Evolutionary conservation across 805 yeast genomes (phyloP).

Genomic region (Yarrowia sp.): DNA sequence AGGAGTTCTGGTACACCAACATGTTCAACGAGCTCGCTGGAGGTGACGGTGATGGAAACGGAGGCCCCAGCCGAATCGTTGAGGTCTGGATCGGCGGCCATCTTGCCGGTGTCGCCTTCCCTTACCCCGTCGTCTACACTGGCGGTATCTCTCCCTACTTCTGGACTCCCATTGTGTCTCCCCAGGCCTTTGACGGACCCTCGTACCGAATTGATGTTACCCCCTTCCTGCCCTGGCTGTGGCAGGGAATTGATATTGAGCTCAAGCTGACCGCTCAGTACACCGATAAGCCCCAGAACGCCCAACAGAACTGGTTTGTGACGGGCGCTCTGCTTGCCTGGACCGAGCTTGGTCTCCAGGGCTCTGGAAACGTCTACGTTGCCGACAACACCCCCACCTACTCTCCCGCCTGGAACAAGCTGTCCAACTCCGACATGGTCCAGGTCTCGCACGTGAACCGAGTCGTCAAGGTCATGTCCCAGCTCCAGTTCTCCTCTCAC

Average conservation of each 20-base stretch:
- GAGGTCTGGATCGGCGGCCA: slow-evolving; percentile 59
- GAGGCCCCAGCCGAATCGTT: slow-evolving; percentile 69
- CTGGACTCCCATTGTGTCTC: slow-evolving; percentile 79
- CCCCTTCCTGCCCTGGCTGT: slow-evolving; percentile 64
- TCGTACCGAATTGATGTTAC: slow-evolving; percentile 70
- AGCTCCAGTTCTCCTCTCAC: not conserved
- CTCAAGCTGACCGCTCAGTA: slow-evolving; percentile 44
- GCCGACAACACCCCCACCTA: not conserved
- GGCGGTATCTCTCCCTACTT: slow-evolving; percentile 79
- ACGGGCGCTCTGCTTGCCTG: slow-evolving; percentile 38
- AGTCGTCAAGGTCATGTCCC: not conserved
- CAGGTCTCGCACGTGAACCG: slow-evolving; percentile 17
- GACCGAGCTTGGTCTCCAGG: slow-evolving; percentile 34
- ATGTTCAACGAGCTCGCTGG: slow-evolving; percentile 30
- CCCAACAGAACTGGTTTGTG: slow-evolving; percentile 37
- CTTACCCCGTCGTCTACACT: slow-evolving; percentile 72
- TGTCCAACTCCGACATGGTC: slow-evolving; percentile 3
- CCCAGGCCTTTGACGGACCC: slow-evolving; percentile 69
- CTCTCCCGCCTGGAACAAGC: not conserved
- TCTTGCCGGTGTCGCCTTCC: slow-evolving; percentile 60
- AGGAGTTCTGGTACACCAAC: slow-evolving; percentile 81
- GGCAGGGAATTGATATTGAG: slow-evolving; percentile 49
- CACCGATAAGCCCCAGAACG: not conserved
- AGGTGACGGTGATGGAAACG: slow-evolving; percentile 49
- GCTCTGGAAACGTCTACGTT: slow-evolving; percentile 31